Conservation (phyloP, 2,329 filamentous ascomycete species). For the Botrytis hyacinthi region DNA sequence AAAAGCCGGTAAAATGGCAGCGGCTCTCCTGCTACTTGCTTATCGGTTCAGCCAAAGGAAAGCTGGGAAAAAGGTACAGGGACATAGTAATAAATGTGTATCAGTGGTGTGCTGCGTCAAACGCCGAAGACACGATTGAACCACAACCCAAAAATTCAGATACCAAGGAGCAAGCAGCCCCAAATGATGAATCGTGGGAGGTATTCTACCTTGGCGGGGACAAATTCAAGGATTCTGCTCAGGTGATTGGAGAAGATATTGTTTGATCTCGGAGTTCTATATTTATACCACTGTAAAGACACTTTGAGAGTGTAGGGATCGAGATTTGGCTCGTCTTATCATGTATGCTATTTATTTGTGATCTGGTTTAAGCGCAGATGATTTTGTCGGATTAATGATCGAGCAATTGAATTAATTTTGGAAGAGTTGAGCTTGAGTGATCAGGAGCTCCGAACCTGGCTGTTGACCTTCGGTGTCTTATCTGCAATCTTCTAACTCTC, state of each 20-base stretch:
- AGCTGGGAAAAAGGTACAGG: neutral
- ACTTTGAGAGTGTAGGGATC: neutral
- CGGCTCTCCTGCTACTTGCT: neutral
- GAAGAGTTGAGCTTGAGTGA: neutral
- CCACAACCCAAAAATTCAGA: fast-evolving
- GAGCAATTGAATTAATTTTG: neutral
- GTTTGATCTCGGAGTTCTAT: fast-evolving
- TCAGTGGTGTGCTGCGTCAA: neutral
- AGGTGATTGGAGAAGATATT: neutral
- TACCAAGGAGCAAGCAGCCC: neutral
- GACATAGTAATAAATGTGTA: fast-evolving
- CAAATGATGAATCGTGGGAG: neutral
- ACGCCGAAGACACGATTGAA: neutral
- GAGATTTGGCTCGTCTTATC: neutral
- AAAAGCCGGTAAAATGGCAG: neutral
- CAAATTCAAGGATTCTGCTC: neutral
- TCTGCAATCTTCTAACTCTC: neutral
- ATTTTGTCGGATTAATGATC: neutral
- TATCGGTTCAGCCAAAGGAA: neutral
- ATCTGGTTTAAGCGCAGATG: neutral
- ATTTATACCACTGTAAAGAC: neutral
- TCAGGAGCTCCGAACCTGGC: neutral
- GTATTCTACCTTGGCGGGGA: neutral
- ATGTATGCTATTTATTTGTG: neutral
- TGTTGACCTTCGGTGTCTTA: neutral